Conservation (phyloP, 1,139 yeast genomes). For the Petasospora fabianii region DNA sequence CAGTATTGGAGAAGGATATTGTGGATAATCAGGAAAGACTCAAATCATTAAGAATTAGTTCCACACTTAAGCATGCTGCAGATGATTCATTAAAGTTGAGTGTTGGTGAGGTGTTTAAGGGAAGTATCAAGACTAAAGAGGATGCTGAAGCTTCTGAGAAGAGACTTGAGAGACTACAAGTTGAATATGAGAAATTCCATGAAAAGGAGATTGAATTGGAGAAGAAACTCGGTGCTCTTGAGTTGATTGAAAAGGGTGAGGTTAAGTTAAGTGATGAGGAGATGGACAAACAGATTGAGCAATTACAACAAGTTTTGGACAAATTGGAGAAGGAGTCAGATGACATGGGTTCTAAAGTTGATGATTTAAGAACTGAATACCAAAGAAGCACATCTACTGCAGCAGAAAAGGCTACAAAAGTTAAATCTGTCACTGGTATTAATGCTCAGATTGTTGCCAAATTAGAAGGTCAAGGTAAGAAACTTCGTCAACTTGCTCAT, state of each 20-base stretch:
- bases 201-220: constrained; percentile 13
- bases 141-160: constrained; percentile 45
- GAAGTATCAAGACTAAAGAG: constrained; percentile 46
- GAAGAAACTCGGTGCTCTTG: constrained; percentile 11
- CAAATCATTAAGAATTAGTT: constrained; percentile 36
- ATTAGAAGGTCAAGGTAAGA: constrained; percentile 41
- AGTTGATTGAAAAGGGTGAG: constrained; percentile 14
- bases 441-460: constrained; percentile 34
- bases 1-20: constrained; percentile 34
- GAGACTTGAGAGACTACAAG: constrained; percentile 41
- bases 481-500: constrained; percentile 30
- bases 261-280: constrained; percentile 31
- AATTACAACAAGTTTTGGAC: constrained; percentile 27
- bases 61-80: constrained; percentile 46
- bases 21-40: constrained; percentile 30
- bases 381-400: constrained; percentile 55
- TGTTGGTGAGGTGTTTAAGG: constrained; percentile 47
- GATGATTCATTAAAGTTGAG: constrained; percentile 45
- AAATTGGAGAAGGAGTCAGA: constrained; percentile 19
- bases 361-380: constrained; percentile 43
- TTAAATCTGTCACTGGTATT: constrained; percentile 32
- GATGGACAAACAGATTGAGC: constrained; percentile 32
- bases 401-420: constrained; percentile 42
- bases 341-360: constrained; percentile 32
- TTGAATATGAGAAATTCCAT: constrained; percentile 32